Evolutionary conservation across 495 filamentous ascomycete genomes (phyloP).

Genomic region (Apiosordaria backusii): DNA sequence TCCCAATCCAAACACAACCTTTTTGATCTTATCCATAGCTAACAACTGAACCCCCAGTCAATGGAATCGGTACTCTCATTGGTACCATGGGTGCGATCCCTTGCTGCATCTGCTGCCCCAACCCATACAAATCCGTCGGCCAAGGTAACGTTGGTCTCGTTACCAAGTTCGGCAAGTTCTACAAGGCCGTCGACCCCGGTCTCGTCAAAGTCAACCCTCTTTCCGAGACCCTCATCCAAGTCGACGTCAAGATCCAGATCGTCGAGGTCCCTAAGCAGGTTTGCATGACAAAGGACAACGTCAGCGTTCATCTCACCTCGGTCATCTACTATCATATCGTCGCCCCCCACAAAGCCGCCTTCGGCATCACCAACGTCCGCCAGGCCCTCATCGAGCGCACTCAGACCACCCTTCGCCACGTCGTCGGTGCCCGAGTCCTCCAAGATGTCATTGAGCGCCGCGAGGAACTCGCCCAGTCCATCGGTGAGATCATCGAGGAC

Average conservation of each 20-base stretch:
- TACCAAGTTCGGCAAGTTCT: constrained; percentile 94
- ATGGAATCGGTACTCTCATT: constrained; percentile 68
- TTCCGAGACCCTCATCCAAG: constrained; percentile 79
- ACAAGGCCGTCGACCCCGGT: constrained; percentile 93
- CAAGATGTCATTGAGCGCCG: constrained; percentile 99
- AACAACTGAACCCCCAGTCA: constrained; percentile 48
- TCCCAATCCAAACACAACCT: background rate
- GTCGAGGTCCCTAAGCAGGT: constrained; percentile 93
- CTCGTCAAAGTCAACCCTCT: constrained; percentile 98
- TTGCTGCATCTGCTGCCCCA: constrained; percentile 89
- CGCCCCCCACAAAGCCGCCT: constrained; percentile 93
- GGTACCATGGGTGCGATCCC: constrained; percentile 85
- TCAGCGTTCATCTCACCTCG: constrained; percentile 85
- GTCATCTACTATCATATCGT: constrained; percentile 99
- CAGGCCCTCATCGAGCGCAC: constrained; percentile 96
- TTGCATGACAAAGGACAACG: constrained; percentile 99
- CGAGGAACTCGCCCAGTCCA: constrained; percentile 91
- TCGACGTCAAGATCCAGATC: constrained; percentile 99
- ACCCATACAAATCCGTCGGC: constrained; percentile 90
- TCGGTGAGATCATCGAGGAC: constrained; percentile 96
- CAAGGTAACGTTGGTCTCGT: constrained; percentile 95
- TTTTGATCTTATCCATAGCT: constrained; percentile 3
- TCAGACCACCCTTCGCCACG: constrained; percentile 95
- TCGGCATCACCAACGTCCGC: constrained; percentile 91
- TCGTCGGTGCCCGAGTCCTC: constrained; percentile 91